A percentile compares a stretch with the other conserved stretches of the same genome.
Evolutionary conservation across 2,329 filamentous ascomycete species (phyloP).

Genomic region (Fusarium dimerum): DNA sequence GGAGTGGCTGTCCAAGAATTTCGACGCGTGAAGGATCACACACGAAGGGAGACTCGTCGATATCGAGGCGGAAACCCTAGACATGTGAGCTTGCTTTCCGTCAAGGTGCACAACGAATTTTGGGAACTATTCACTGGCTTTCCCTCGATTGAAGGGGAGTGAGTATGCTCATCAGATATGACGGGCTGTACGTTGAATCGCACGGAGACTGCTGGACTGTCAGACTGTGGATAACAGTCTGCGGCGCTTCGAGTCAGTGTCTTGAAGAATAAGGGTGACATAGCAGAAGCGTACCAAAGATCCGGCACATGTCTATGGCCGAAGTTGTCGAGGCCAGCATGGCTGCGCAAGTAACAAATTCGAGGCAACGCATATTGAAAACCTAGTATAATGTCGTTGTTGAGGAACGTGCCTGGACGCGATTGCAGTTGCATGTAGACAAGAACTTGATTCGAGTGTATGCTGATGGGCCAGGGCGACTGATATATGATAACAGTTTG

Average conservation of each 20-base stretch:
- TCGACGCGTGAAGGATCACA: background rate
- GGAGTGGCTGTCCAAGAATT: background rate
- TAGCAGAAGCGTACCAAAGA: background rate
- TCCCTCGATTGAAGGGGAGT: background rate
- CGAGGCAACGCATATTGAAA: too few relatives aligned
- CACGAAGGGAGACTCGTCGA: background rate
- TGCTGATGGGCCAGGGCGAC: too few relatives aligned
- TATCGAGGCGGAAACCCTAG: background rate
- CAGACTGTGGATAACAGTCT: background rate
- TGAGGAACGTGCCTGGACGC: too few relatives aligned
- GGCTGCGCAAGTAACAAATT: background rate
- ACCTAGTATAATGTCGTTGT: too few relatives aligned
- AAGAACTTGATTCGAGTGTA: too few relatives aligned
- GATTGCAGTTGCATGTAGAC: too few relatives aligned
- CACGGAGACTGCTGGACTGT: background rate
- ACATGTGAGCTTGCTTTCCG: background rate
- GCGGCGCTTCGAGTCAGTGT: background rate
- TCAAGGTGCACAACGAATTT: background rate
- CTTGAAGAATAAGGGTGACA: too few relatives aligned
- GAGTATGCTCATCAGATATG: too few relatives aligned
- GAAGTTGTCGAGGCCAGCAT: background rate
- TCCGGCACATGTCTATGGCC: constrained; percentile 1
- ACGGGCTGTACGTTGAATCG: background rate
- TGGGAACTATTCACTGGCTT: background rate
- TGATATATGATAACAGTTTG: too few relatives aligned